A percentile compares a stretch with the other conserved stretches of the same genome.
Evolutionary conservation across 192 early-diverging fungal species (phyloP).

Genomic region (Backusella macrospora): DNA sequence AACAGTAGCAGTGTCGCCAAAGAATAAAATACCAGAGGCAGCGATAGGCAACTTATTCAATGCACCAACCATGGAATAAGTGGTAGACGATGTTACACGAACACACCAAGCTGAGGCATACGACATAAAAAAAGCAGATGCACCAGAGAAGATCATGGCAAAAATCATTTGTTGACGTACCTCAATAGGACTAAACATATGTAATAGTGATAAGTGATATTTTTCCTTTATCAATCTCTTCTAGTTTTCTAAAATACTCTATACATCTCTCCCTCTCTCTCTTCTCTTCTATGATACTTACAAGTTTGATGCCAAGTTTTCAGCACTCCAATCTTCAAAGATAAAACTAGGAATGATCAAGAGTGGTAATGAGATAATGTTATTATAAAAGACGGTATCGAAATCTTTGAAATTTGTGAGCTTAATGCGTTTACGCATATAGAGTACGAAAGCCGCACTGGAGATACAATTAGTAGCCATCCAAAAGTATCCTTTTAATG

Average conservation of each 20-base stretch:
- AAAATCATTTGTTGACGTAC: conserved; percentile 54
- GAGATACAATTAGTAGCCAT: conserved; percentile 91
- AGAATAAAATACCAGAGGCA: conserved; percentile 92
- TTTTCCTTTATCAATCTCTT: neutral
- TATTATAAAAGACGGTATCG: conserved; percentile 98
- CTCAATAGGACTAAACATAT: conserved; percentile 41
- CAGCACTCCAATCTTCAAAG: conserved; percentile 69
- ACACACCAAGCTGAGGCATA: conserved; percentile 84
- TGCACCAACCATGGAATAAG: conserved; percentile 95
- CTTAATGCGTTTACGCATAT: conserved; percentile 89
- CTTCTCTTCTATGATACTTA: conserved; percentile 35
- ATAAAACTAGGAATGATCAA: conserved; percentile 66
- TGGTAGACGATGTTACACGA: conserved; percentile 69
- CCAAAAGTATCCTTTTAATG: conserved; percentile 76
- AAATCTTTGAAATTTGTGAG: conserved; percentile 93
- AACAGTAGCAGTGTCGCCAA: conserved; percentile 83
- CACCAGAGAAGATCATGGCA: conserved; percentile 77
- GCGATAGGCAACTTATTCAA: conserved; percentile 98
- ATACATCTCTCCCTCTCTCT: neutral
- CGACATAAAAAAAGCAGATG: conserved; percentile 90
- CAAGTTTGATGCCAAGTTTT: conserved; percentile 62
- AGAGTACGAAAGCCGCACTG: conserved; percentile 83
- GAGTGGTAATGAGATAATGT: conserved; percentile 83
- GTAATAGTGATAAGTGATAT: conserved; percentile 14
- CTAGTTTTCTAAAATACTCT: neutral